Evolutionary conservation across 202 grass and related monocot species (phyloP).

Genomic region (Panicum virgatum): DNA sequence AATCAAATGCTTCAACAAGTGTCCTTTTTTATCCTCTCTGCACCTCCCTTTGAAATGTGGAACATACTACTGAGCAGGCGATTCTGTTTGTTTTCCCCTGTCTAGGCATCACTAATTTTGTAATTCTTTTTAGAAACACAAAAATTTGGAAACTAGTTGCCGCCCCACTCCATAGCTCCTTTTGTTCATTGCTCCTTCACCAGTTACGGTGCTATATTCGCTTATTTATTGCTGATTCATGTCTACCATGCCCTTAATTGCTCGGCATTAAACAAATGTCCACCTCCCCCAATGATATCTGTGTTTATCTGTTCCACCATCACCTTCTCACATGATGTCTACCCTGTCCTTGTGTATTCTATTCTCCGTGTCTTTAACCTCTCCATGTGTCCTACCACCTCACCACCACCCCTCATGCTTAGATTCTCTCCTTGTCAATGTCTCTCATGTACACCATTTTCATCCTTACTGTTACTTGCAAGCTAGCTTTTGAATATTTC

Average conservation of each 20-base stretch:
- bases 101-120: constrained; percentile 2
- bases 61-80: neutral
- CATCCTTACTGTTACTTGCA: constrained; percentile 31
- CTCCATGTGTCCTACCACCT: constrained; percentile 59
- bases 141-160: neutral
- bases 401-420: constrained; percentile 46
- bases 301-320: constrained; percentile 54
- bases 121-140: neutral
- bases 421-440: constrained; percentile 50
- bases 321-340: constrained; percentile 61
- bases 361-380: constrained; percentile 38
- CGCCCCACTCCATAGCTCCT: constrained; percentile 1
- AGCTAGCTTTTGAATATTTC: constrained; percentile 42
- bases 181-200: constrained; percentile 25
- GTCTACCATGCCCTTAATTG: constrained; percentile 35
- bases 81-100: neutral
- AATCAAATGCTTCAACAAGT: neutral
- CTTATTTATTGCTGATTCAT: constrained; percentile 38
- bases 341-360: constrained; percentile 42
- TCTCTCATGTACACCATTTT: constrained; percentile 27
- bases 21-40: neutral
- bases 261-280: constrained; percentile 43
- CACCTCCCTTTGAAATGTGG: constrained; percentile 15
- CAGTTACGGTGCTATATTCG: constrained; percentile 15
- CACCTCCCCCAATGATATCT: constrained; percentile 31